Base-by-base conservation (phyloP, 805 yeast species). In the Cyberlindnera samutprakarnensis region DNA sequence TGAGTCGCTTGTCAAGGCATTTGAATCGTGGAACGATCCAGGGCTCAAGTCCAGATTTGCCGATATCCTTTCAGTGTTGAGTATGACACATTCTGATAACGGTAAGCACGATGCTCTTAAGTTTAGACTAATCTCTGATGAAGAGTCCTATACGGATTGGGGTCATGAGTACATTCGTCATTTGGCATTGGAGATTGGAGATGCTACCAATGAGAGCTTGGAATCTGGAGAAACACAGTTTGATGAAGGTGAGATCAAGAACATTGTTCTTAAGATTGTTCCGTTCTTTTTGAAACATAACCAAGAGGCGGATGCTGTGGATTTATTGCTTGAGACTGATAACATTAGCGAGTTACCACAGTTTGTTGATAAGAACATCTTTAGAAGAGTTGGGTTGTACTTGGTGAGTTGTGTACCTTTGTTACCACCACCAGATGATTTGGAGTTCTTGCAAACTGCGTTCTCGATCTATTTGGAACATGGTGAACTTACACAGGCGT, bases 221-320 rank as follows among this genome's bases (percentile, higher is more conserved):
- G 33, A 10, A 38, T 32, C 23, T 18, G 42, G 32, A 6, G 36
- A 35, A 4, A 30, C 44, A 9, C 29, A 36, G 30, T 59, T 57
- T 32, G 48, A 57, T 13, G 55, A 54, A 22, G 53, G 48, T 9
- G 65, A 69, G 25, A 64, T 92, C 41, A 59, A 81, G 33, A 66
- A 70, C 28, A 68, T 92, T 44, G 72, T 94, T 6, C 60, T 83
- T 46, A 72, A 78, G 45, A 78, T 92, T 46, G 88, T 84, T 24
- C 96, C 95, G 23, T 82, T 78, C 50, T 90, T 92, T 62, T 68
- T 92, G 44, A 77, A 84, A 52, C 96, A 90, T 61, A 90, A 92
- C 54, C 97, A 96, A 25, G 98, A 92, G 60, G 95, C 96, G 14
- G 99, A 92, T 54, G 98, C 98, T 2, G 95, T 92, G 17, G 99